Evolutionary conservation across 148 eudicot species (phyloP).

Genomic region (Rhododendron ovatum): DNA sequence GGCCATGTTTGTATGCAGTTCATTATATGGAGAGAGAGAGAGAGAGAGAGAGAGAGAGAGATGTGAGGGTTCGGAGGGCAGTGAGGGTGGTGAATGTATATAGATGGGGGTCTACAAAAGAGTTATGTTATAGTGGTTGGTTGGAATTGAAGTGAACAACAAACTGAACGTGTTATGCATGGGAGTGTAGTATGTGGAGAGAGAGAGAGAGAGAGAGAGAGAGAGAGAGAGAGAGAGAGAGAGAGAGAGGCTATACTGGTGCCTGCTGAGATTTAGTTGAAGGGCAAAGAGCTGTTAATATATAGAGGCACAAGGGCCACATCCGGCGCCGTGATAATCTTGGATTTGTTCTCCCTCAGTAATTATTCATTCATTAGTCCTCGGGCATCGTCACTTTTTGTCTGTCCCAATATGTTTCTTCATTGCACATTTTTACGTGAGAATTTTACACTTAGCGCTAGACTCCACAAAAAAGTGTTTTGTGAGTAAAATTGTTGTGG

Average conservation of each 20-base stretch:
- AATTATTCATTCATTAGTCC: no score
- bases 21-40: conserved; percentile 1
- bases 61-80: background rate
- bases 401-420: no score
- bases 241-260: background rate
- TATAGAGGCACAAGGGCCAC: no score
- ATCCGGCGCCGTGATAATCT: conserved; percentile 7
- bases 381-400: no score
- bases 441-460: background rate
- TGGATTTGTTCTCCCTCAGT: background rate
- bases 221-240: background rate
- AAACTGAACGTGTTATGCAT: background rate
- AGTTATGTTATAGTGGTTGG: background rate
- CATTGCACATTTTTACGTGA: no score
- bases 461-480: no score
- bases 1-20: conserved; percentile 44
- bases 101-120: background rate
- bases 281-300: background rate
- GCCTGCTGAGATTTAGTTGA: background rate
- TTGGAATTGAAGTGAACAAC: background rate
- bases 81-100: background rate
- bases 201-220: background rate
- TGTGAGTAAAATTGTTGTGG: background rate
- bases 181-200: background rate
- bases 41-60: conserved; percentile 10